A percentile compares a stretch with the other conserved stretches of the same genome.
Evolutionary conservation across 805 yeast genomes (phyloP).

Genomic region (Starmerella kuoi): DNA sequence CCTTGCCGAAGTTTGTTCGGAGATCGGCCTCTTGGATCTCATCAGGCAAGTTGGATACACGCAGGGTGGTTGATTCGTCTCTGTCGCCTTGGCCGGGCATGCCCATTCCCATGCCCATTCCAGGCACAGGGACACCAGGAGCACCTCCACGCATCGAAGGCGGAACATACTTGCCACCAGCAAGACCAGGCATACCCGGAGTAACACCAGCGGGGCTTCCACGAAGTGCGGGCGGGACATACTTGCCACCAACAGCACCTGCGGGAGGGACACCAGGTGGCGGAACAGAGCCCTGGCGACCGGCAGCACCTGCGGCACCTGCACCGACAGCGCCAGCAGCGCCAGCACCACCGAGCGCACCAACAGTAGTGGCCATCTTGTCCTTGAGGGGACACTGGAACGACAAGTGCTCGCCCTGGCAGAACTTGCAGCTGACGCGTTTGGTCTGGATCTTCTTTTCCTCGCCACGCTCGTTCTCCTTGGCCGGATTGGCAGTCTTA

Average conservation of each 20-base stretch:
- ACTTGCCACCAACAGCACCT: constrained; percentile 29
- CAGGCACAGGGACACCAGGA: constrained; percentile 29
- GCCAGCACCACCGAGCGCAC: constrained; percentile 6
- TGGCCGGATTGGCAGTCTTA: constrained; percentile 25
- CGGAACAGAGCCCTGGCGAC: constrained; percentile 4
- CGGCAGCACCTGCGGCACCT: not conserved
- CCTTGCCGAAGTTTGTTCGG: constrained; percentile 55
- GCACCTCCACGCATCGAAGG: constrained; percentile 45
- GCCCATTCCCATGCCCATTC: constrained; percentile 30
- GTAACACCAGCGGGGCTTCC: too few relatives aligned
- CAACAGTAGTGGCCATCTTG: constrained; percentile 32
- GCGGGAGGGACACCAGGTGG: constrained; percentile 3
- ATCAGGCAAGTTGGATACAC: constrained; percentile 82
- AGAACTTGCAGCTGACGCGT: constrained; percentile 60
- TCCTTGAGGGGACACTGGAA: constrained; percentile 92
- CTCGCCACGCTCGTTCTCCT: constrained; percentile 38
- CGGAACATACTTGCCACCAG: constrained; percentile 44
- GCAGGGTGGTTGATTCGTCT: constrained; percentile 78
- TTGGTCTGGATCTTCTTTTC: constrained; percentile 32
- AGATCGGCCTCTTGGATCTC: constrained; percentile 71
- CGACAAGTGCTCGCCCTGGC: constrained; percentile 91
- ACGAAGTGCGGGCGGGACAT: constrained; percentile 53
- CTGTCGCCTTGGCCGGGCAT: constrained; percentile 38
- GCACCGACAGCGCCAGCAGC: not conserved
- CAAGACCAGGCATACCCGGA: constrained; percentile 11